phyloP scores from a whole-genome alignment of 1,139 yeast genomes.

The Saccharomyces hybrid region DNA sequence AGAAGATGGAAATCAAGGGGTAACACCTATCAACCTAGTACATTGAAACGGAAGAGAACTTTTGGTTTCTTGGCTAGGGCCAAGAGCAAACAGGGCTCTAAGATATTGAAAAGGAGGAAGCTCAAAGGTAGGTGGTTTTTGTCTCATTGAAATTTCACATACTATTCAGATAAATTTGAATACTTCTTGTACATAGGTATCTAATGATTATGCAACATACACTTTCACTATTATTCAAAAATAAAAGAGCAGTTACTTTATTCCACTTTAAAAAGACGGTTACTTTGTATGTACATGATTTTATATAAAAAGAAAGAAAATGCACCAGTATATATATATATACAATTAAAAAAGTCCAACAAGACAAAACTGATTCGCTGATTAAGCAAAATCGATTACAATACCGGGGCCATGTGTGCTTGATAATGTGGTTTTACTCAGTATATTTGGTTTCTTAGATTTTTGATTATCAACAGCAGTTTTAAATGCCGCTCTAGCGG shows the following conservation, averaged over 20 bases:
- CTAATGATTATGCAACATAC: not conserved
- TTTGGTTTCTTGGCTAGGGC: conserved; percentile 89
- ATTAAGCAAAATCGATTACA: conserved; percentile 49
- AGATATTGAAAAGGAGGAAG: conserved; percentile 67
- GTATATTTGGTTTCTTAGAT: conserved; percentile 57
- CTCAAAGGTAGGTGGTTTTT: conserved; percentile 93
- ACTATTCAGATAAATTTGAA: not conserved
- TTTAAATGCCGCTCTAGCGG: conserved; percentile 60
- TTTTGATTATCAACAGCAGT: conserved; percentile 49
- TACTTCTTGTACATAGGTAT: conserved; percentile 6
- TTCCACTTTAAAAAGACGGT: not conserved
- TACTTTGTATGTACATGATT: conserved; percentile 1
- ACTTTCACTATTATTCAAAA: not conserved
- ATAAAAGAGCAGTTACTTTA: not conserved
- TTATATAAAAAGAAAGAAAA: conserved; percentile 1
- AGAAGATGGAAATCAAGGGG: conserved; percentile 86
- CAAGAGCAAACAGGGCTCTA: conserved; percentile 70
- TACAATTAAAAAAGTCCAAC: conserved; percentile 1
- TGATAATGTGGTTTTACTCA: conserved; percentile 64
- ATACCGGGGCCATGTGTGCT: conserved; percentile 80
- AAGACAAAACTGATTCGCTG: not conserved
- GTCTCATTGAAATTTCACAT: conserved; percentile 46
- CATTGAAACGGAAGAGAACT: conserved; percentile 81
- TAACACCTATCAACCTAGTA: conserved; percentile 90
- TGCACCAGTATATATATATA: not conserved